phyloP scores from a whole-genome alignment of 73 alveolate species.

The Paramecium biaurelia region DNA sequence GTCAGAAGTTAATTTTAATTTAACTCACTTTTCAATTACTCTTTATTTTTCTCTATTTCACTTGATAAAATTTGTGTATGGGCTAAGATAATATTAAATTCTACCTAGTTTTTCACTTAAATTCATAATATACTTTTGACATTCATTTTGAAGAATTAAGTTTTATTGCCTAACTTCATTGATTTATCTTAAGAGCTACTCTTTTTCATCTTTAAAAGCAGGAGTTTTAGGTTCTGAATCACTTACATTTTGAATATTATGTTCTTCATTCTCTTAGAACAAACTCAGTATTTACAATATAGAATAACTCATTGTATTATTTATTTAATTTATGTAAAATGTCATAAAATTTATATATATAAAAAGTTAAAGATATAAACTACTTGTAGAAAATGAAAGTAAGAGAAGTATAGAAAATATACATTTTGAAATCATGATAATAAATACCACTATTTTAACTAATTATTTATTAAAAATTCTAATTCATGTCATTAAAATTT shows the following conservation, averaged over 20 bases:
- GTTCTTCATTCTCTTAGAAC: constrained; percentile 11
- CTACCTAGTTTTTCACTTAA: not conserved
- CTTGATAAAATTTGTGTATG: not conserved
- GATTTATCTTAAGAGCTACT: not conserved
- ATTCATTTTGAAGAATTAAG: not conserved
- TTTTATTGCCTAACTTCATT: not conserved
- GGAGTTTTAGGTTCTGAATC: constrained; percentile 7
- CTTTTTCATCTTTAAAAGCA: not conserved
- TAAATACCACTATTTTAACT: not conserved
- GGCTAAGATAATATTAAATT: not conserved
- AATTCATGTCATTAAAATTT: not conserved
- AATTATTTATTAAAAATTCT: not conserved
- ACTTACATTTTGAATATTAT: not conserved
- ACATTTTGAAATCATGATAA: not conserved
- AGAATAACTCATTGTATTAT: not conserved
- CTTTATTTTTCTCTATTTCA: not conserved
- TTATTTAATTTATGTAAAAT: not conserved
- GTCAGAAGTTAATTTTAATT: not conserved
- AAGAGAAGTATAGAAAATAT: not conserved
- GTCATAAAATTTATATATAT: not conserved
- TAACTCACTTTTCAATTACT: not conserved
- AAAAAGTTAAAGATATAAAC: not conserved
- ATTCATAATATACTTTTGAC: not conserved
- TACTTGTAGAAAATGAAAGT: not conserved
- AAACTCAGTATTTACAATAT: not conserved